Evolutionary conservation across 2,329 filamentous ascomycete species (phyloP).

Genomic region (Colletotrichum salicis): DNA sequence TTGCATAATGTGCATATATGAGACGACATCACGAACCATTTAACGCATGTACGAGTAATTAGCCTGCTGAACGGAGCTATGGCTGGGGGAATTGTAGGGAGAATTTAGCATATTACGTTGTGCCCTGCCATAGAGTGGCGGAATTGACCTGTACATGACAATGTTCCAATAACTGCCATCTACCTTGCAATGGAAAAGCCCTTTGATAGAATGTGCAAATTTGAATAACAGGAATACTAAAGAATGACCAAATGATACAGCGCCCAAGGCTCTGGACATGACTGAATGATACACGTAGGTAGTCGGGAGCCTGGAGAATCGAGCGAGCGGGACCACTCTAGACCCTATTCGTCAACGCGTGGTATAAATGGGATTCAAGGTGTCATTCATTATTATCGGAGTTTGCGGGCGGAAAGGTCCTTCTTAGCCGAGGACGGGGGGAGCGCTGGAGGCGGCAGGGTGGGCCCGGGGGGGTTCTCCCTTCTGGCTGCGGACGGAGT

Average conservation of each 20-base stretch:
- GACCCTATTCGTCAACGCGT: neutral
- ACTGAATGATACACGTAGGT: neutral
- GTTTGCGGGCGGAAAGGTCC: conserved; percentile 25
- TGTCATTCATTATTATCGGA: conserved; percentile 22
- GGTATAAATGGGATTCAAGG: neutral
- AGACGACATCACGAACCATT: conserved; percentile 29
- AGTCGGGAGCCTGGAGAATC: neutral
- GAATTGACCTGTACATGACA: neutral
- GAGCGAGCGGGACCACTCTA: neutral
- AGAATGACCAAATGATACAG: no score
- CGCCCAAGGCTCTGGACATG: neutral
- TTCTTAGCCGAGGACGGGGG: conserved; percentile 8
- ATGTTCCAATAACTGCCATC: neutral
- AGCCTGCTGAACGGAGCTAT: conserved; percentile 11
- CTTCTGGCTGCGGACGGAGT: conserved; percentile 9
- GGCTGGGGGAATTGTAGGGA: neutral
- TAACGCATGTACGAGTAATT: conserved; percentile 31
- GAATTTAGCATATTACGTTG: neutral
- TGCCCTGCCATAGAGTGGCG: neutral
- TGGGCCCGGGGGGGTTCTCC: neutral
- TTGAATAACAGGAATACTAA: neutral
- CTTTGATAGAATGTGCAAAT: neutral
- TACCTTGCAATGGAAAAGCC: no score
- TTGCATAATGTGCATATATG: conserved; percentile 19
- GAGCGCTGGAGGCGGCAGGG: neutral